Evolutionary conservation across 1,284 basidiomycete genomes (phyloP), one percentile per base, ranked within the genome.

Genomic region (Mixia osmundae): DNA sequence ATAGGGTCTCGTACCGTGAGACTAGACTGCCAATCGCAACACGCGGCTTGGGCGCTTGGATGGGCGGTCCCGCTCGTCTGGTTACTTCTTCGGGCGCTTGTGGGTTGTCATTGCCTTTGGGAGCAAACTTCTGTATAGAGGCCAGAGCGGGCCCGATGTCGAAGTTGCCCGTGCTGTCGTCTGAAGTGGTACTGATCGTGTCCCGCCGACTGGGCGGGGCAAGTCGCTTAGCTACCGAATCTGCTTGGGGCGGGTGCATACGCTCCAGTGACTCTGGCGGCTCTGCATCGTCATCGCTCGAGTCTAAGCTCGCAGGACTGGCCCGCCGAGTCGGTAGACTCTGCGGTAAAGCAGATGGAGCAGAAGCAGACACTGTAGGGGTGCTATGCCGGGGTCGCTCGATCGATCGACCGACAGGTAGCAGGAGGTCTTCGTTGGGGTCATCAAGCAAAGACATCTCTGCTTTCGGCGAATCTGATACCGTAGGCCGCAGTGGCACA

Each of bases 1-100:
- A 39, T 2, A 39, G 32, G 20, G 25, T 29, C 34, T 49, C 48
- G 36, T 47, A 51, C 10, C 45, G 45, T 5, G 47, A 47, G n/a
- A 50, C 50, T 24, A 50, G 44, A 9, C 36, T 40, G 23, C 35
- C 34, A 31, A 51, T 45, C 4, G 32, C 42, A 2, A 36, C 44
- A 19, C 34, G 39, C 2, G 45, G 42, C 25, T 38, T 46, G 6
- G 44, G 44, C 4, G 39, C 27, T n/a, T 33, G 19, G 3, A 38
- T 30, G 6, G 37, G 37, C 4, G 41, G 41, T 30, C 8, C 12
- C n/a, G n/a, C 31, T 33, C 5, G 20, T 20, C 14, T 16, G 15
- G 31, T 19, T 33, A 33, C 24, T n/a, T n/a, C 33, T 31, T 8
- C 12, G 12, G 14, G 15, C 9, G 25, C 11, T 5, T 34, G 19